Conservation (phyloP, 2,329 filamentous ascomycete genomes). For the Diatrype stigma region DNA sequence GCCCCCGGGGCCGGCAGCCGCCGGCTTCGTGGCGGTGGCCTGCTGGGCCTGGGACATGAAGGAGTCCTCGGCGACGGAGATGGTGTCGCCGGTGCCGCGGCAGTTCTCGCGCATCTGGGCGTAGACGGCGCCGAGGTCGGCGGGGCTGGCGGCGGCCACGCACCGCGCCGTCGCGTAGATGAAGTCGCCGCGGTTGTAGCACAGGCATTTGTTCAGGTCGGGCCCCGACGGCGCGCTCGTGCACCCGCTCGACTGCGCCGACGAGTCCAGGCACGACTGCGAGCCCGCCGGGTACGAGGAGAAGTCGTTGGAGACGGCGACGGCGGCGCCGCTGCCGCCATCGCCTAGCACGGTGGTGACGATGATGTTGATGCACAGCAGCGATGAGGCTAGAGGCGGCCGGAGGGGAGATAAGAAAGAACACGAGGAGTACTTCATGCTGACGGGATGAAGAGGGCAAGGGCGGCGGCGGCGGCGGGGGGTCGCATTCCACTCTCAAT, state of each 20-base stretch:
- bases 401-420: no score
- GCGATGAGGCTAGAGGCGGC: not conserved
- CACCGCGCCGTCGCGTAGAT: constrained; percentile 44
- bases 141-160: constrained; percentile 32
- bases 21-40: constrained; percentile 10
- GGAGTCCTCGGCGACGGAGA: constrained; percentile 36
- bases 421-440: not conserved
- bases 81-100: constrained; percentile 36
- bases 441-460: not conserved
- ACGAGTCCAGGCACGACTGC: constrained; percentile 39
- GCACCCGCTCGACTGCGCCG: constrained; percentile 38
- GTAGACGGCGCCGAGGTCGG: constrained; percentile 40
- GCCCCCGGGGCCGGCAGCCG: not conserved
- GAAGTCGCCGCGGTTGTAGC: constrained; percentile 45
- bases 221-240: constrained; percentile 29
- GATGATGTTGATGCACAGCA: not conserved
- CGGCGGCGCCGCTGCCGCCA: not conserved
- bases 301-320: constrained; percentile 36
- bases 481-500: no score
- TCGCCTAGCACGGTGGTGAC: not conserved
- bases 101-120: constrained; percentile 41
- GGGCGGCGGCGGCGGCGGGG: not conserved
- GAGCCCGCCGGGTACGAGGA: constrained; percentile 36
- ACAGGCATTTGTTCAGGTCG: constrained; percentile 46
- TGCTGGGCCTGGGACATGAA: constrained; percentile 34